Conservation (phyloP, 805 yeast species). For the Suhomyces kilbournensis region DNA sequence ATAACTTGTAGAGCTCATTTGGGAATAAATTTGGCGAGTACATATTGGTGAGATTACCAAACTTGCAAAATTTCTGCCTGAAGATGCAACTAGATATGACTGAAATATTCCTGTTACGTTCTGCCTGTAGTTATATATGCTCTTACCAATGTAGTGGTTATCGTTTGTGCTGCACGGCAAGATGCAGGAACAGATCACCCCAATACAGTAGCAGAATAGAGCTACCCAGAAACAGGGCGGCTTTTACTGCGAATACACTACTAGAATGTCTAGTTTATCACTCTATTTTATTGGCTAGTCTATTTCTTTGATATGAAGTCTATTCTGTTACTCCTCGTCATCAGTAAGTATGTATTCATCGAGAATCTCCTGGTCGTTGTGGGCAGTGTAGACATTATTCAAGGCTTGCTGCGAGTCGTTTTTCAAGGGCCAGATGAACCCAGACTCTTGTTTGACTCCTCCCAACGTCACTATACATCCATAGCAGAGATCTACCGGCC, state of each 20-base stretch:
- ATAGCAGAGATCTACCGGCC: constrained; percentile 54
- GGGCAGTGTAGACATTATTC: constrained; percentile 6
- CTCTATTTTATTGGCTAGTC: neutral
- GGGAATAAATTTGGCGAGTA: constrained; percentile 48
- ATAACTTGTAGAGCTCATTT: constrained; percentile 43
- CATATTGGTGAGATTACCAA: constrained; percentile 25
- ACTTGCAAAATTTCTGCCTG: neutral
- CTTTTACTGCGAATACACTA: neutral
- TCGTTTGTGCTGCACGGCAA: neutral
- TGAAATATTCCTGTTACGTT: neutral
- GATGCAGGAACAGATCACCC: neutral
- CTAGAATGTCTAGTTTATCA: neutral
- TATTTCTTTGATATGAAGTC: neutral
- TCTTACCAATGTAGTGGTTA: neutral
- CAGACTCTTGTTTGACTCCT: constrained; percentile 25
- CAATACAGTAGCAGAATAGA: neutral
- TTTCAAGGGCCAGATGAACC: constrained; percentile 36
- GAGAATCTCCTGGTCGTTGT: constrained; percentile 23
- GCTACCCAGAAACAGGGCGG: neutral
- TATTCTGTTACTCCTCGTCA: constrained; percentile 6
- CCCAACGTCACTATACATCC: constrained; percentile 71
- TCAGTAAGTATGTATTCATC: constrained; percentile 48
- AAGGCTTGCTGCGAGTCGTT: constrained; percentile 5
- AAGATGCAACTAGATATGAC: neutral
- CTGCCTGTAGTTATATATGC: neutral